Evolutionary conservation across 805 yeast genomes (phyloP), one percentile per base, ranked within the genome.

Genomic region (Kockiozyma suomiensis): DNA sequence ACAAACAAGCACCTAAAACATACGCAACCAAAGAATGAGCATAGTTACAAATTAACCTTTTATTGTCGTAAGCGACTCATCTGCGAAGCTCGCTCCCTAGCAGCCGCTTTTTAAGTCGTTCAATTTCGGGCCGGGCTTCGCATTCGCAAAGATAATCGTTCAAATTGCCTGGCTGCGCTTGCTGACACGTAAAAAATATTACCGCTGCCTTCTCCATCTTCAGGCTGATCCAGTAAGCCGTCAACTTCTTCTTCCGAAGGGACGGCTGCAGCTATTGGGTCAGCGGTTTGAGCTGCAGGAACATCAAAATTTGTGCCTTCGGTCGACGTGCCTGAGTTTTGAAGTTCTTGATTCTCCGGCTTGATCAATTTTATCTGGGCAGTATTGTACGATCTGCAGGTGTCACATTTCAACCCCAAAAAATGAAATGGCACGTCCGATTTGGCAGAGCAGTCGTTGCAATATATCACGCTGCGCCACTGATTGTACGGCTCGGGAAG

Each of bases 381-480:
- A 1, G 97, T 92, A 73, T 92, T 92, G 73, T 91, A 92, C 70
- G 96, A 87, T 59, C 82, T 81, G 74, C 97, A 92, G 26, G 86
- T 90, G 66, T 85, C 87, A 73, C 98, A 92, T 71, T 87, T 88
- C 63, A 90, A 78, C 0, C 98, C 98, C 67, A 92, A 74, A 52
- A 91, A 85, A 73, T 92, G 97, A 73, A 87, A 92, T 12, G 81
- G 75, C 19, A 86, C 85, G 61, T 84, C 82, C 25, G 91, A 84
- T 73, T 87, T 87, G 19, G 94, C 93, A 55, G 85, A 85, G 74
- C 98, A 92, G 74, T 92, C 98, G 72, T 88, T 87, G 67, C 96
- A 88, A 61, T 85, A 80, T 12, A 91, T 80, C 47, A 88, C 81
- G 66, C 91, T 85, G 58, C 83, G 75, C 96, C 97, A 90, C 59